Percentiles rank a stretch among this genome's conserved stretches.
These are phyloP conservation scores for Metschnikowia shivogae DNA, from an alignment of 805 yeast genomes.

Conservation along the genomic window DNA sequence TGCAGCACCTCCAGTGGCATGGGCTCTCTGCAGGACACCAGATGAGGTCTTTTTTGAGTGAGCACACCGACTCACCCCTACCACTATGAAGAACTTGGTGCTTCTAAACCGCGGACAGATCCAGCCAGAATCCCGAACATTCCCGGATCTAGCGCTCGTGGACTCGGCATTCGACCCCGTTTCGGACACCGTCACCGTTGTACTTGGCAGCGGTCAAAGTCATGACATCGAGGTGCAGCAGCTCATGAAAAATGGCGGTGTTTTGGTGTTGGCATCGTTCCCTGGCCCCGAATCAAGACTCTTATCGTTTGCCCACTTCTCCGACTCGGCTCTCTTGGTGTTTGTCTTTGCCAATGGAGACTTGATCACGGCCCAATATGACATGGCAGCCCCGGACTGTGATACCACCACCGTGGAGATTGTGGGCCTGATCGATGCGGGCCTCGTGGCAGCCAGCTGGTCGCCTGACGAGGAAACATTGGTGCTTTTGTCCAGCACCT, in stretches of 20 bases:
- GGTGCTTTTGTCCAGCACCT: conserved; percentile 59
- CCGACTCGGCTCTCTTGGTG: conserved; percentile 61
- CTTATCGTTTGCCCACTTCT: conserved; percentile 61
- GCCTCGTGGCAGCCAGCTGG: conserved; percentile 74
- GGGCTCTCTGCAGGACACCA: neutral
- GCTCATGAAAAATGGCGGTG: conserved; percentile 60
- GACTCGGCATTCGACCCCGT: conserved; percentile 66
- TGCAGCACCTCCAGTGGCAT: too few relatives aligned
- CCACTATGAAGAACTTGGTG: conserved; percentile 45
- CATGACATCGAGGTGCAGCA: conserved; percentile 73
- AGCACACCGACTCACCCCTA: neutral
- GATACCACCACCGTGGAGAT: conserved; percentile 54
- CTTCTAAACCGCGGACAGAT: conserved; percentile 54
- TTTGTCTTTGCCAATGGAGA: conserved; percentile 75
- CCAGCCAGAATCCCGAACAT: conserved; percentile 49
- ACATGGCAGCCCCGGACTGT: conserved; percentile 45
- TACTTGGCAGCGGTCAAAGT: conserved; percentile 50
- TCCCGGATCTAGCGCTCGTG: conserved; percentile 58
- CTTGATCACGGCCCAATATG: conserved; percentile 62
- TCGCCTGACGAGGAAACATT: conserved; percentile 88
- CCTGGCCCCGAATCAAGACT: conserved; percentile 41
- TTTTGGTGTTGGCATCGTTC: conserved; percentile 56
- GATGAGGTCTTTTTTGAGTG: neutral
- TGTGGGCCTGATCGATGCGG: conserved; percentile 80
- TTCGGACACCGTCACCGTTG: conserved; percentile 67